phyloP scores from a whole-genome alignment of 257 asterid genomes.

The Lycium ferocissimum region DNA sequence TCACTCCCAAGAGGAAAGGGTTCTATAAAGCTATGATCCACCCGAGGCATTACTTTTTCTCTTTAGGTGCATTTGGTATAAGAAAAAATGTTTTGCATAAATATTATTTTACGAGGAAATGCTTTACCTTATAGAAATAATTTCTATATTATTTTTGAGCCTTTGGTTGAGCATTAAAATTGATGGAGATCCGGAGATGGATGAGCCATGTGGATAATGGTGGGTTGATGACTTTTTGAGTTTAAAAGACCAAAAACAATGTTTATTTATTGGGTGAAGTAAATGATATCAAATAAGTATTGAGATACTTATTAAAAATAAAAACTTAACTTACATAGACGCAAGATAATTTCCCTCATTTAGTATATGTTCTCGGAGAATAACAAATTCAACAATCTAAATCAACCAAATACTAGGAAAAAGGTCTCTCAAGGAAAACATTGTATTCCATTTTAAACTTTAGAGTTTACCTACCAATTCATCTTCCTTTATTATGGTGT shows the following conservation, averaged over 20 bases:
- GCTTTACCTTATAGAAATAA: no score
- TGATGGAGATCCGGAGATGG: neutral
- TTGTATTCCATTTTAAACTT: neutral
- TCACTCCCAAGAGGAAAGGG: neutral
- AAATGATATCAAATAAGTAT: neutral
- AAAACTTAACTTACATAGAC: neutral
- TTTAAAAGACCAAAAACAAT: neutral
- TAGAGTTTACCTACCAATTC: neutral
- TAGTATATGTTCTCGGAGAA: neutral
- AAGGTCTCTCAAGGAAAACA: neutral
- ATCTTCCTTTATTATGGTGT: no score
- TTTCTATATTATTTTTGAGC: neutral
- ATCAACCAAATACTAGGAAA: neutral
- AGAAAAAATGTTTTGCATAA: neutral
- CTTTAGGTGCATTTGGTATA: neutral
- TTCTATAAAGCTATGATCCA: neutral
- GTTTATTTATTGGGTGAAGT: neutral
- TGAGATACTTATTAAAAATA: neutral
- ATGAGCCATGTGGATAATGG: neutral
- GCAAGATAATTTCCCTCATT: neutral
- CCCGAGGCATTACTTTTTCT: neutral
- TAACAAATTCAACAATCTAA: neutral
- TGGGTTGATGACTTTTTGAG: neutral
- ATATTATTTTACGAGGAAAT: neutral
- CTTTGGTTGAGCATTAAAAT: neutral